Evolutionary conservation across 2,329 filamentous ascomycete genomes (phyloP).

Genomic region (Diaporthe velutina): DNA sequence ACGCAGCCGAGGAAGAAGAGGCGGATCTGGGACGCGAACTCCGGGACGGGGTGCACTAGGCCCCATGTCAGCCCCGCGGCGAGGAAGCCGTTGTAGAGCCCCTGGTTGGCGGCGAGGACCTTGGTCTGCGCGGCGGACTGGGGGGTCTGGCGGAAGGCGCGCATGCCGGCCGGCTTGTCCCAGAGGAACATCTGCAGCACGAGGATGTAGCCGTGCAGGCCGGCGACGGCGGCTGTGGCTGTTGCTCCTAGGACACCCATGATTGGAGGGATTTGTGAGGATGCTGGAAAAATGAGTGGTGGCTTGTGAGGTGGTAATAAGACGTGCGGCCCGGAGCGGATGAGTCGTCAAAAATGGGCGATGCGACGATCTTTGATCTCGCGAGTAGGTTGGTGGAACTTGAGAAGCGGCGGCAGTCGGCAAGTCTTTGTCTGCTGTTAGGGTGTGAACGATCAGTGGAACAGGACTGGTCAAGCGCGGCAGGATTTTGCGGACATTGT

Average conservation of each 20-base stretch:
- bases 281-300: background rate
- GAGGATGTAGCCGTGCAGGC: conserved; percentile 62
- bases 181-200: conserved; percentile 64
- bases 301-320: background rate
- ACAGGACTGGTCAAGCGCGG: conserved; percentile 2
- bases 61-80: conserved; percentile 62
- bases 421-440: background rate
- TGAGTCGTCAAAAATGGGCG: background rate
- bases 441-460: background rate
- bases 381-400: conserved; percentile 1
- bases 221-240: conserved; percentile 54
- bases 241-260: conserved; percentile 32
- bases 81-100: conserved; percentile 67
- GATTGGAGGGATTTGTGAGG: background rate
- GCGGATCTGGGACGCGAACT: conserved; percentile 57
- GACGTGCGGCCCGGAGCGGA: background rate
- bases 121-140: conserved; percentile 61
- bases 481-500: conserved; percentile 3
- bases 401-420: background rate
- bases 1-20: conserved; percentile 64
- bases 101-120: conserved; percentile 62
- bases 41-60: conserved; percentile 57
- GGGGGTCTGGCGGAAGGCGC: conserved; percentile 57
- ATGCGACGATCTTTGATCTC: background rate
- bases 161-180: conserved; percentile 59